Conservation (phyloP, 164 flowering plant species). For the Aristolochia contorta region DNA sequence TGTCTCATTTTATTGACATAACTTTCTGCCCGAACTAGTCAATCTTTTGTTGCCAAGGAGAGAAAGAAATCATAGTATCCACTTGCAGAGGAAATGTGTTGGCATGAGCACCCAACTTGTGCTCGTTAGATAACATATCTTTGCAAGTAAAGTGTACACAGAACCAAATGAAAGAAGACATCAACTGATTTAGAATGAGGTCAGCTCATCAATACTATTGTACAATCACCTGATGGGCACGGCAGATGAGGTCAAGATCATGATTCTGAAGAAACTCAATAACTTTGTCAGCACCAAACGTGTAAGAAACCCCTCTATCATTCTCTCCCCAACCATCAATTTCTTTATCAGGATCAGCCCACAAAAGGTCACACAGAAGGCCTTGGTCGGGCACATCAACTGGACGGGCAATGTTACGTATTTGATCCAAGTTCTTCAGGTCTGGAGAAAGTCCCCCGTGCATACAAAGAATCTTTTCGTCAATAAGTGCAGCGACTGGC, state of each 20-base stretch:
- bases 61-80: too few species aligned
- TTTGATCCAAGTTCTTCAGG: conserved; percentile 43
- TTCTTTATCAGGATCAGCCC: conserved; percentile 58
- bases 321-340: conserved; percentile 56
- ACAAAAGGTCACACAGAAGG: conserved; percentile 50
- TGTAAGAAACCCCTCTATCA: conserved; percentile 58
- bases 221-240: conserved; percentile 49
- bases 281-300: conserved; percentile 52
- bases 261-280: conserved; percentile 48
- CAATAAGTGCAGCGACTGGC: conserved; percentile 57
- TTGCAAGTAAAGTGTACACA: too few species aligned
- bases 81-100: too few species aligned
- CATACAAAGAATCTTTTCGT: conserved; percentile 58
- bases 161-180: too few species aligned
- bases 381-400: conserved; percentile 64
- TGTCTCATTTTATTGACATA: too few species aligned
- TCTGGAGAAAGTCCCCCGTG: conserved; percentile 66
- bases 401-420: conserved; percentile 52
- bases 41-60: too few species aligned
- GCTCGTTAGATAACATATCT: too few species aligned
- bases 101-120: too few species aligned
- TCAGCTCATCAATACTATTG: too few species aligned
- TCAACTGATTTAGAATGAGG: background rate
- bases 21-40: too few species aligned
- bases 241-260: conserved; percentile 56